Base-by-base conservation (phyloP, 2,329 filamentous ascomycete species). In the Ascosphaera apis region DNA sequence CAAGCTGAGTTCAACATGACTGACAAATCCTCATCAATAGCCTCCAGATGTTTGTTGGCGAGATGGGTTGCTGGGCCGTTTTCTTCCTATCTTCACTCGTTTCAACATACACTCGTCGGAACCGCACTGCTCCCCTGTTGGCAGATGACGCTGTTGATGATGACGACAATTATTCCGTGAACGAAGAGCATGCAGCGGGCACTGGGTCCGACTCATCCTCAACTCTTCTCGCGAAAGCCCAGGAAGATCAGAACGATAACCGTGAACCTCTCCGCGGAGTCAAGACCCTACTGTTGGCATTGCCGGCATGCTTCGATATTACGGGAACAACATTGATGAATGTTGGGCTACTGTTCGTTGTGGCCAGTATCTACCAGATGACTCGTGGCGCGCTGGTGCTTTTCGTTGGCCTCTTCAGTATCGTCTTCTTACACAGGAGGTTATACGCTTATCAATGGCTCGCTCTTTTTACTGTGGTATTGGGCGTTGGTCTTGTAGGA, bases 331-430 rank as follows among this genome's bases (percentile, higher is more conserved):
- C 88, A 3, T 67, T 95, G 37, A 95, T 98, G 84, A 98, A 98
- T 50, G 79, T 82, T 3, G 88, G 88, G 3, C 65, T 98, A 44
- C 66, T 95, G 34, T 84, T 95, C 52, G 84, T 95, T 16, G 88
- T 81, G 9, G 82, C 88, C 1, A 91, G 81, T 41, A 93, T 98
- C 49, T 98, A 93, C 58, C 88, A 98, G 59, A 98, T 98, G 88
- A 95, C 86, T 1, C 67, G 88, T 40, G 88, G 88, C 6, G 88
- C 88, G 0, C 65, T 98, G 31, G 86, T 98, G 2, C 66, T 98
- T 4, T 98, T 98, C 47, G 88, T 98, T 15, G 88, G 88, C 0
- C 61, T 95, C 0, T 93, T 98, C 59, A 92, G 83, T 49, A 84
- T 98, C 18, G 48, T 91, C 9, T 95, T 98, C 54, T 63, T 98